Evolutionary conservation across 164 flowering plant species (phyloP).

Genomic region (Saururus chinensis): DNA sequence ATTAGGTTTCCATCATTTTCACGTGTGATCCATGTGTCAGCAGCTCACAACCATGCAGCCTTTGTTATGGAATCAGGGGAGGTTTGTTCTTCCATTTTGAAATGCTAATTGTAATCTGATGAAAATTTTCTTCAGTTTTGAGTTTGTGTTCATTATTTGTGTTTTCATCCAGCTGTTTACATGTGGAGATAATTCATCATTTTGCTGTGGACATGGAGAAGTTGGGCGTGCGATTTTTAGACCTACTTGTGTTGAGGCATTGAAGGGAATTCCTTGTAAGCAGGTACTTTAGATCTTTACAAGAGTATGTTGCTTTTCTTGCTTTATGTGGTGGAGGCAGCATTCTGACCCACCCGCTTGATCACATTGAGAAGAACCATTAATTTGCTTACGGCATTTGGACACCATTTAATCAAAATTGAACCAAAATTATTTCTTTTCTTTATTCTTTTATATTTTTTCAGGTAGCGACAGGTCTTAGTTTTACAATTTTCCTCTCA

Average conservation of each 20-base stretch:
- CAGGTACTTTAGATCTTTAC: conserved; percentile 35
- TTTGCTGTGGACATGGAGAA: conserved; percentile 85
- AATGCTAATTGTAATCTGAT: neutral
- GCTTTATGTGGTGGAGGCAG: neutral
- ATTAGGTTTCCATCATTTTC: conserved; percentile 49
- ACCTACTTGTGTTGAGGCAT: conserved; percentile 75
- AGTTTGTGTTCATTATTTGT: neutral
- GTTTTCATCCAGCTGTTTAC: conserved; percentile 58
- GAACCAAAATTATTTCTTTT: neutral
- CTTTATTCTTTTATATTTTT: neutral
- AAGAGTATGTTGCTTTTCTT: no score
- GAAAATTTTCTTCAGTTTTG: neutral
- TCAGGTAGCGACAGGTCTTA: conserved; percentile 84
- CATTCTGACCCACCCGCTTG: neutral
- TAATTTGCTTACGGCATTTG: neutral
- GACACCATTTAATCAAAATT: neutral
- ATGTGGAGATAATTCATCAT: conserved; percentile 89
- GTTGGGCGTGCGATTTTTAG: conserved; percentile 56
- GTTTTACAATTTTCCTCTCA: conserved; percentile 75
- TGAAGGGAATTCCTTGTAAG: conserved; percentile 70
- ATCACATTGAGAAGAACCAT: neutral
- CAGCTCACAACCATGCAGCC: conserved; percentile 88
- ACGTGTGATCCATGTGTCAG: conserved; percentile 67
- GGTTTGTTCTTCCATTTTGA: conserved; percentile 33
- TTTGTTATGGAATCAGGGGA: conserved; percentile 84